Percentiles rank a stretch among this genome's conserved stretches.
These are phyloP conservation scores for Capsicum pubescens DNA, from an alignment of 257 asterid species.

Conservation along the genomic window DNA sequence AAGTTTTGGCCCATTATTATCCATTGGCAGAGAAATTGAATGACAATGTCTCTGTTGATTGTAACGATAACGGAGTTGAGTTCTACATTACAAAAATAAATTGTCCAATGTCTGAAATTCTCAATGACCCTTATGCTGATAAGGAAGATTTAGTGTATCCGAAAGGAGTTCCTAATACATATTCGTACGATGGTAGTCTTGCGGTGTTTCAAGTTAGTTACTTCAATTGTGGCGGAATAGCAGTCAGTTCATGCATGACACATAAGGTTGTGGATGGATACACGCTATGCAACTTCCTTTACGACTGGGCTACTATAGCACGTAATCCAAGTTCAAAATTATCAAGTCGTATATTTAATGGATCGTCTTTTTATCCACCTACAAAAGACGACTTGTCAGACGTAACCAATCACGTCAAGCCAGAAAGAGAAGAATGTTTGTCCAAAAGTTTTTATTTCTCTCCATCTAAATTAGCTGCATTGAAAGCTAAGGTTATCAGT, in stretches of 20 bases:
- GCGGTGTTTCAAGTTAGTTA: slow-evolving; percentile 4
- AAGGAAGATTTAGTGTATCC: slow-evolving; percentile 2
- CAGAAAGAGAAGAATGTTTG: slow-evolving; percentile 5
- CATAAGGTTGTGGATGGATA: not conserved
- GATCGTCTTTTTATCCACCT: not conserved
- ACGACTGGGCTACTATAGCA: not conserved
- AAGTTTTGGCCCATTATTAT: slow-evolving; percentile 3
- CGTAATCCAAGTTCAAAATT: not conserved
- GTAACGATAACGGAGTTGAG: slow-evolving; percentile 22
- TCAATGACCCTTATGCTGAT: not conserved
- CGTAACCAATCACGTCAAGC: not conserved
- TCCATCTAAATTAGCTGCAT: not conserved
- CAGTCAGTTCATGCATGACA: not conserved
- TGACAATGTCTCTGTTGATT: not conserved
- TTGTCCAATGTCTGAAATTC: slow-evolving; percentile 13
- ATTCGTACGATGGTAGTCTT: not conserved
- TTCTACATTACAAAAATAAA: not conserved
- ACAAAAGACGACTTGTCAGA: not conserved
- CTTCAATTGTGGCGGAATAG: slow-evolving; percentile 17
- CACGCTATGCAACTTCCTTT: not conserved
- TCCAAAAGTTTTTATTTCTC: not conserved
- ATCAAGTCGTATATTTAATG: not conserved
- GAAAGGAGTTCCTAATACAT: not conserved
- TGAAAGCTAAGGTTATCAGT: not conserved
- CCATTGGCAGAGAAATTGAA: slow-evolving; percentile 17